Conservation (phyloP, 805 yeast species). For the Candida chilensis region DNA sequence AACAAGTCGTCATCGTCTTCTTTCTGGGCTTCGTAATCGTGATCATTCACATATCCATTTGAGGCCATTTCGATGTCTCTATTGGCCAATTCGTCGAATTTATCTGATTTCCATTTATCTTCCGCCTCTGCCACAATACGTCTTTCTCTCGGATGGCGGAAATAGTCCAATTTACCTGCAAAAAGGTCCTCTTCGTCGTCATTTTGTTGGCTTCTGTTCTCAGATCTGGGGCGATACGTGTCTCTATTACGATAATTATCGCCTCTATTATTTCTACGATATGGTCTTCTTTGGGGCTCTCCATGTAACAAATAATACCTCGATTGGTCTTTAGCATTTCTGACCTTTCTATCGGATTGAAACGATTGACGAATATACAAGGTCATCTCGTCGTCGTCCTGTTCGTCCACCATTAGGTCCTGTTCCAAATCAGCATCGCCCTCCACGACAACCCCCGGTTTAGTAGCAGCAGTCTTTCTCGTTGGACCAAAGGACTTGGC, state of each 20-base stretch:
- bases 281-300: conserved; percentile 36
- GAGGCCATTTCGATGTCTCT: conserved; percentile 3
- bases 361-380: conserved; percentile 41
- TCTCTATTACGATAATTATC: conserved; percentile 3
- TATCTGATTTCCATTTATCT: conserved; percentile 3
- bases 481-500: conserved; percentile 25
- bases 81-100: conserved; percentile 2
- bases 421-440: too few relatives aligned
- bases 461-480: too few relatives aligned
- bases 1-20: conserved; percentile 22
- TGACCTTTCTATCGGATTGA: conserved; percentile 45
- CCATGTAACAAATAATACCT: conserved; percentile 64
- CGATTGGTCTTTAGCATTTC: conserved; percentile 48
- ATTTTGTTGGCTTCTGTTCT: too few relatives aligned
- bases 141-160: neutral
- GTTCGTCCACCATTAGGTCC: too few relatives aligned
- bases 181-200: conserved; percentile 18
- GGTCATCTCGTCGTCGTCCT: conserved; percentile 12
- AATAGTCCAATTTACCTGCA: conserved; percentile 12
- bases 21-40: too few relatives aligned
- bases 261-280: conserved; percentile 2
- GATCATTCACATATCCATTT: too few relatives aligned
- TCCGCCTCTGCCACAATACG: conserved; percentile 1
- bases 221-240: too few relatives aligned
- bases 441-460: too few relatives aligned